A percentile compares a stretch with the other conserved stretches of the same genome.
phyloP scores from a whole-genome alignment of 1,284 basidiomycete genomes.

The Tilletiopsis washingtonensis region DNA sequence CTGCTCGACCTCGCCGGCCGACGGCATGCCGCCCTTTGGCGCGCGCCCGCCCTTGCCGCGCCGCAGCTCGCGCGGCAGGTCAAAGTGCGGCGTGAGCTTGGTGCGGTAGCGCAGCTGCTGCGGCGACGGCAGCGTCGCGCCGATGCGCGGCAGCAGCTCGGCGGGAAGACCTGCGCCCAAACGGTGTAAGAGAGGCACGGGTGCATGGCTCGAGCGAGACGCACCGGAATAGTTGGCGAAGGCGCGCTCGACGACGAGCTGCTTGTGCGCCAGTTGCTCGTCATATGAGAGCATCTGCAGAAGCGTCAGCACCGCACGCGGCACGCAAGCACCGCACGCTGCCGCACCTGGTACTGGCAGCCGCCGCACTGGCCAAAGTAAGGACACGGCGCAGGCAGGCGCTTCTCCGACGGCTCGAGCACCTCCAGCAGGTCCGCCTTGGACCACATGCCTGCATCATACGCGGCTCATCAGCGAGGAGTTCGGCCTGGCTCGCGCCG shows the following conservation, averaged over 20 bases:
- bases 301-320: too few species aligned
- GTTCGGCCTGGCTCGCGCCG: too few species aligned
- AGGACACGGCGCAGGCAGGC: constrained; percentile 18
- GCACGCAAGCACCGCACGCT: too few species aligned
- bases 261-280: constrained; percentile 76
- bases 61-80: constrained; percentile 59
- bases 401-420: constrained; percentile 9
- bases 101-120: constrained; percentile 86
- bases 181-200: too few species aligned
- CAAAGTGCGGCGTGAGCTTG: constrained; percentile 95
- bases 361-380: constrained; percentile 45
- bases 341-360: constrained; percentile 40
- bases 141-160: constrained; percentile 60
- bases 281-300: constrained; percentile 72
- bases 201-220: too few species aligned
- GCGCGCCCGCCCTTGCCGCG: constrained; percentile 19
- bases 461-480: too few species aligned
- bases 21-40: constrained; percentile 20
- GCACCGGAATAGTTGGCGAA: constrained; percentile 52
- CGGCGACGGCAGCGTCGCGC: constrained; percentile 74
- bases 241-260: constrained; percentile 74
- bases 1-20: neutral
- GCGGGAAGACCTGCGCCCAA: constrained; percentile 54
- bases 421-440: constrained; percentile 29
- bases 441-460: too few species aligned